phyloP scores from a whole-genome alignment of 2,329 filamentous ascomycete species.

The Cylindrodendrum hubeiense region DNA sequence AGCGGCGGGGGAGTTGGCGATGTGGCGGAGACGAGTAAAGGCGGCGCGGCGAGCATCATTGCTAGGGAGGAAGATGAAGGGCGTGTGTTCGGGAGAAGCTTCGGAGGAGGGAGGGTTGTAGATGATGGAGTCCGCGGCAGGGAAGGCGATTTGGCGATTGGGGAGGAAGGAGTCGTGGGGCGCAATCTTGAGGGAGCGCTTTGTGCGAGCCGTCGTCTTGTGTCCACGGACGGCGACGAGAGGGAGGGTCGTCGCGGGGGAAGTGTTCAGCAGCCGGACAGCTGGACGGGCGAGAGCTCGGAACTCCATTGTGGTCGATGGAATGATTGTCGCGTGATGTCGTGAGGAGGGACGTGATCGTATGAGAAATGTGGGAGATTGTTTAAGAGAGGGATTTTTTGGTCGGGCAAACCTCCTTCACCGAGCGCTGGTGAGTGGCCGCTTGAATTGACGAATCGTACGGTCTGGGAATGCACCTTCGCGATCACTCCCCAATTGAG shows the following conservation, averaged over 20 bases:
- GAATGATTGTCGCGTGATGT: conserved; percentile 21
- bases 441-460: conserved; percentile 39
- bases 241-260: conserved; percentile 41
- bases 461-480: conserved; percentile 32
- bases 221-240: conserved; percentile 54
- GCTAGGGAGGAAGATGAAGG: conserved; percentile 73
- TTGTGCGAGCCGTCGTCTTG: conserved; percentile 66
- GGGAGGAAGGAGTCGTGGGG: conserved; percentile 72
- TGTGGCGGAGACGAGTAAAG: conserved; percentile 59
- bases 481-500: conserved; percentile 31
- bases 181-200: conserved; percentile 68
- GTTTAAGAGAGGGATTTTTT: conserved; percentile 4
- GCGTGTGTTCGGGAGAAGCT: conserved; percentile 73
- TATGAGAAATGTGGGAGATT: background rate
- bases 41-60: conserved; percentile 65
- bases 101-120: conserved; percentile 69
- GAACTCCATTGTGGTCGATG: conserved; percentile 49
- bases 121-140: conserved; percentile 58
- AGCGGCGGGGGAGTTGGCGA: conserved; percentile 40
- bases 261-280: conserved; percentile 46
- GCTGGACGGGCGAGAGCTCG: conserved; percentile 51
- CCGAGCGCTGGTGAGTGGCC: conserved; percentile 39
- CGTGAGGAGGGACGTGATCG: background rate
- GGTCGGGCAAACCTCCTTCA: conserved; percentile 28
- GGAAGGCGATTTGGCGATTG: conserved; percentile 47